These are phyloP conservation scores for Termitomyces sp. DNA, from an alignment of 768 basidiomycete species.

Conservation along the genomic window DNA sequence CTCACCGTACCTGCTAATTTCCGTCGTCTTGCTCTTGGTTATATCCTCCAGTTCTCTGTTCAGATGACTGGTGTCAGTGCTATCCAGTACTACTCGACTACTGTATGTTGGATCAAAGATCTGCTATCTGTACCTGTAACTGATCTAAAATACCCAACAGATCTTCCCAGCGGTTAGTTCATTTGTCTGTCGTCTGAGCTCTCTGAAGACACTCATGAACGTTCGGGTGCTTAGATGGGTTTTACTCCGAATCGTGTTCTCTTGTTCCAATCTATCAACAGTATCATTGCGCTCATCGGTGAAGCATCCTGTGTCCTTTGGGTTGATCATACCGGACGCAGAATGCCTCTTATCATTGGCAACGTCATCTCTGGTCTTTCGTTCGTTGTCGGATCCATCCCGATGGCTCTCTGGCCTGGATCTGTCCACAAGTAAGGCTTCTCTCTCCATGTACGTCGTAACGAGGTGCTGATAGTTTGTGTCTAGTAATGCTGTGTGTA, in stretches of 20 bases:
- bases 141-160: conserved; percentile 9
- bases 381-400: conserved; percentile 39
- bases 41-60: conserved; percentile 50
- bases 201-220: not conserved
- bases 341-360: conserved; percentile 38
- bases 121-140: not conserved
- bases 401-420: conserved; percentile 42
- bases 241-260: conserved; percentile 42
- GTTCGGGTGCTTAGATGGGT: conserved; percentile 34
- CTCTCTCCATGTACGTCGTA: not conserved
- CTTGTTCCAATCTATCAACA: conserved; percentile 52
- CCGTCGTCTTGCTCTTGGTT: conserved; percentile 42
- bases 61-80: conserved; percentile 61
- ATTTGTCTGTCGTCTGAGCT: conserved; percentile 3
- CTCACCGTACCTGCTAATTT: conserved; percentile 41
- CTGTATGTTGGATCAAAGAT: conserved; percentile 19
- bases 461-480: not conserved
- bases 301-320: conserved; percentile 45
- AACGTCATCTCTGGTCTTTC: conserved; percentile 38
- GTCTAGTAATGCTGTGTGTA: conserved; percentile 33
- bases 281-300: conserved; percentile 49
- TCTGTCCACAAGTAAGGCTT: conserved; percentile 36
- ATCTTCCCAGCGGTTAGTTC: conserved; percentile 32
- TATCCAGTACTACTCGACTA: conserved; percentile 52
- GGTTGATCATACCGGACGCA: conserved; percentile 38